These are phyloP conservation scores for Lolium perenne DNA, from an alignment of 176 grass and related monocot genomes.

Conservation along the genomic window DNA sequence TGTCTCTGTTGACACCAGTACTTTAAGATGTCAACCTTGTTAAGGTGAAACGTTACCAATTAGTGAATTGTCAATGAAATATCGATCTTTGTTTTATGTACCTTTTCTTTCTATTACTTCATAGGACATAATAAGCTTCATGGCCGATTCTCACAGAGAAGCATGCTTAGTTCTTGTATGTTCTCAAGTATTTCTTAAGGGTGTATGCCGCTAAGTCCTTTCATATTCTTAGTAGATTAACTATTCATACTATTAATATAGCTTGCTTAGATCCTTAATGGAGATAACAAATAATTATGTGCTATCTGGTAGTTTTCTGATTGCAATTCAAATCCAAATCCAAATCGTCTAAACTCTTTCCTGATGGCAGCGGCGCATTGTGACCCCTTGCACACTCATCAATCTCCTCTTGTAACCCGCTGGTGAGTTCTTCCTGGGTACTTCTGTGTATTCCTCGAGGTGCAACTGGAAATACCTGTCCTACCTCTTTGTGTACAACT, in stretches of 20 bases:
- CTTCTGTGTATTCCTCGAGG: too few species aligned
- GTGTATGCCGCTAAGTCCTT: neutral
- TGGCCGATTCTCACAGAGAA: neutral
- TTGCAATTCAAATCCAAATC: neutral
- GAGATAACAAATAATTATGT: neutral
- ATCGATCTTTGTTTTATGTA: neutral
- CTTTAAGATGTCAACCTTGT: neutral
- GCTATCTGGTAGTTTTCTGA: neutral
- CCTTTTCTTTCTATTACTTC: neutral
- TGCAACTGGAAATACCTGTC: too few species aligned
- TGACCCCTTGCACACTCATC: too few species aligned
- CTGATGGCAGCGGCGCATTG: neutral
- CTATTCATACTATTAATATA: neutral
- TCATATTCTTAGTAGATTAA: neutral
- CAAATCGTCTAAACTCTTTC: neutral
- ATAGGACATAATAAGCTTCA: neutral
- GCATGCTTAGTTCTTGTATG: neutral
- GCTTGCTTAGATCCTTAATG: neutral
- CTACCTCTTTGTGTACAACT: too few species aligned
- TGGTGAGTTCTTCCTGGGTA: too few species aligned
- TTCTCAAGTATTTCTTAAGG: neutral
- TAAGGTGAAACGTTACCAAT: neutral
- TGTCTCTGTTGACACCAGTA: neutral
- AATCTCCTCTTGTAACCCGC: too few species aligned
- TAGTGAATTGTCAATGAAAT: neutral